Conservation (phyloP, 768 basidiomycete genomes). For the Neoboletus magnificus region DNA sequence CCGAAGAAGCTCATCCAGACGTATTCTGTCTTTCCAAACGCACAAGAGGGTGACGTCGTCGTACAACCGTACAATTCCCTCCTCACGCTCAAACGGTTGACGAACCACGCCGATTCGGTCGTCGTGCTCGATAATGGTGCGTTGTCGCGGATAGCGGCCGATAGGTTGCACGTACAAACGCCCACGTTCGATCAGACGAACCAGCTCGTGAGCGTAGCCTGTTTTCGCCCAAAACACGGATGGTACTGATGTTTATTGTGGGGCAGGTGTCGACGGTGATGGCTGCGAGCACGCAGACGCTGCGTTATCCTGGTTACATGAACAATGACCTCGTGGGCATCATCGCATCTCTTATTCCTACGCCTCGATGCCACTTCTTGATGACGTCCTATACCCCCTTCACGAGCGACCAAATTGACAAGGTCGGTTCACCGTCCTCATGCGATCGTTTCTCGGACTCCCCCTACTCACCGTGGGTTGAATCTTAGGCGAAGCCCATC, state of each 20-base stretch:
- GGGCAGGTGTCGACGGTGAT: constrained; percentile 95
- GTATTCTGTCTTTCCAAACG: constrained; percentile 97
- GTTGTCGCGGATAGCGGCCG: constrained; percentile 86
- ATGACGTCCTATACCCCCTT: constrained; percentile 99
- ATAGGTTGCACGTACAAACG: constrained; percentile 84
- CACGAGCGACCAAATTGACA: constrained; percentile 94
- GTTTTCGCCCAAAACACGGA: neutral
- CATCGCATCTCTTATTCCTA: constrained; percentile 94
- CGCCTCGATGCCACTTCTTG: constrained; percentile 95
- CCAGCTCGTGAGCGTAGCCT: constrained; percentile 59
- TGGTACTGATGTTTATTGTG: neutral
- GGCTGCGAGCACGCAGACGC: constrained; percentile 94
- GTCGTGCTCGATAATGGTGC: constrained; percentile 98
- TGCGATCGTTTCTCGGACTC: neutral
- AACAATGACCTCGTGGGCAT: constrained; percentile 99
- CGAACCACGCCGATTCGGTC: constrained; percentile 95
- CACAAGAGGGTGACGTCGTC: constrained; percentile 91
- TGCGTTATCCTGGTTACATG: constrained; percentile 98
- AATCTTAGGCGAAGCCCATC: constrained; percentile 81
- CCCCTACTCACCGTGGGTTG: neutral
- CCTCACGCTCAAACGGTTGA: constrained; percentile 87
- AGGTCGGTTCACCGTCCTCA: constrained; percentile 50
- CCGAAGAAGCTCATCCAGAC: constrained; percentile 99
- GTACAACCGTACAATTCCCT: constrained; percentile 98
- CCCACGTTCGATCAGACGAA: constrained; percentile 91